Evolutionary conservation across 1,284 basidiomycete genomes (phyloP), one percentile per base, ranked within the genome.

Genomic region (Lentinula novae-zelandiae): DNA sequence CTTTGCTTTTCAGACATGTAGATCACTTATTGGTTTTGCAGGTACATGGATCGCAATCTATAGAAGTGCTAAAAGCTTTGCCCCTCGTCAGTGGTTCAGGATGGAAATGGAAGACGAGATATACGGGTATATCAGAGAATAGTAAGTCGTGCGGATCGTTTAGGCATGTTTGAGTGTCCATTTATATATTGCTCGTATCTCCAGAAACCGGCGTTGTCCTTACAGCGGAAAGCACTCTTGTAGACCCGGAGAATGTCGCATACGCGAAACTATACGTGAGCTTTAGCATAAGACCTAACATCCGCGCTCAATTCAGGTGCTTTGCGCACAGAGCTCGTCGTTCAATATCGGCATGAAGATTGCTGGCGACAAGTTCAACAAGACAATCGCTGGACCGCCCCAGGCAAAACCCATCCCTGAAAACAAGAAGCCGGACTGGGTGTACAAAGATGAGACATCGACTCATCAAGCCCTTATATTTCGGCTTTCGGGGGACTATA

Each of bases 401-500:
- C 81, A 86, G 60, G 84, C 82, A 49, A 88, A 89, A 68, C 80
- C 84, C 2, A 76, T 86, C 60, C 89, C 89, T 6, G 86, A 85
- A 69, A 39, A 52, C 48, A 81, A 84, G 62, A 81, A 83, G 62
- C 83, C 92, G 0, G 86, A 91, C 70, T 86, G 83, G 78, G 78
- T 86, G 44, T 78, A 90, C 57, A 77, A 76, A 49, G 90, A 93
- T 62, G 76, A 84, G 70, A 93, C 90, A 1, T 80, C 84, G 1
- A 78, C 82, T 2, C 89, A 92, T 66, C 92, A 93, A 72, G 92
- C 92, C 0, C 73, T 89, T 54, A 64, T 89, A 56, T 93, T 92
- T 76, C 85, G 92, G 31, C 82, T 94, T 39, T 90, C 86, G 61
- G 92, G 91, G 1, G 92, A 93, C 73, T 94, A 92, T 73, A 93